Conservation (phyloP, 352 stramenopile genomes). For the Pythium phragmiticola region DNA sequence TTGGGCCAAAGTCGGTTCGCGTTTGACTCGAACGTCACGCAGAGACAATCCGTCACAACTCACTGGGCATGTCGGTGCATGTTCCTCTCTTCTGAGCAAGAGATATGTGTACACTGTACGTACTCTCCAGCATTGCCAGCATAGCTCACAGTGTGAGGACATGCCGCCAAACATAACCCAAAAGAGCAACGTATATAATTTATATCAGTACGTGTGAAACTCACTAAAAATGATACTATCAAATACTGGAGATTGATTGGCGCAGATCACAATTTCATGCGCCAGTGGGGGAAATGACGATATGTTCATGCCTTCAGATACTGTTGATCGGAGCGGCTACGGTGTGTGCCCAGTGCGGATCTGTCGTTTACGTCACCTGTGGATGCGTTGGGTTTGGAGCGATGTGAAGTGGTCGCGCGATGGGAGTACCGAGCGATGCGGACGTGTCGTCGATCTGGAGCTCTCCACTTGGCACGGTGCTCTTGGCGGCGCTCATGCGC, state of each 20-base stretch:
- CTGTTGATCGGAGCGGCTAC: neutral
- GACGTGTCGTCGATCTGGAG: neutral
- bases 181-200: neutral
- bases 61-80: too few relatives aligned
- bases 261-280: neutral
- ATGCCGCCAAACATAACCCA: too few relatives aligned
- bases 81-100: too few relatives aligned
- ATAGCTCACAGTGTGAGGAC: too few relatives aligned
- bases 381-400: neutral
- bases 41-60: too few relatives aligned
- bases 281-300: conserved; percentile 1
- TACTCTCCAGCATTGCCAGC: too few relatives aligned
- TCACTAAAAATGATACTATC: neutral
- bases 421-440: neutral
- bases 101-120: too few relatives aligned
- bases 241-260: neutral
- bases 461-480: neutral
- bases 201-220: neutral
- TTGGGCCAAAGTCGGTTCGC: too few relatives aligned
- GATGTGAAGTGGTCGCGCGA: neutral
- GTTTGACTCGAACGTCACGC: too few relatives aligned
- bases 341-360: neutral
- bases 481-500: neutral
- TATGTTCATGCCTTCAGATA: conserved; percentile 7
- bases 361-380: neutral